Percentiles rank a stretch among this genome's conserved stretches.
Evolutionary conservation across 345 rosid genomes (phyloP).

Genomic region (Bretschneidera sinensis): DNA sequence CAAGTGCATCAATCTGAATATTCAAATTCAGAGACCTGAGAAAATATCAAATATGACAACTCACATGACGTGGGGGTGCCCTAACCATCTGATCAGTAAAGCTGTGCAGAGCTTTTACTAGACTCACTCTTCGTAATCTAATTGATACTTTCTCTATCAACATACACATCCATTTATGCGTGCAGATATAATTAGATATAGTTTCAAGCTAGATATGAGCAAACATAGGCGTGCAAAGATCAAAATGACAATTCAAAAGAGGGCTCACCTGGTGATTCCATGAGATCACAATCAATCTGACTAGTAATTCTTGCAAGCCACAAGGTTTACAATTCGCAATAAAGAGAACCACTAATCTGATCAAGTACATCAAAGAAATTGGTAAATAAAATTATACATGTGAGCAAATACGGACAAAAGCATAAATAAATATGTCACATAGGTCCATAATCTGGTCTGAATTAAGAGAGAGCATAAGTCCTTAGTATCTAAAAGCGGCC

Average conservation of each 20-base stretch:
- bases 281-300: conserved; percentile 23
- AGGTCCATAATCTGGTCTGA: too few relatives aligned
- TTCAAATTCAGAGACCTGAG: neutral
- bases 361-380: too few relatives aligned
- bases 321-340: conserved; percentile 1
- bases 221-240: neutral
- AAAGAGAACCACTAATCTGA: conserved; percentile 8
- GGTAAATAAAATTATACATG: too few relatives aligned
- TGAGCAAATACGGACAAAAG: too few relatives aligned
- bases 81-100: neutral
- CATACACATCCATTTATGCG: neutral
- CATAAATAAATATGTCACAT: too few relatives aligned
- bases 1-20: neutral
- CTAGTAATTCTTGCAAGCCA: conserved; percentile 11
- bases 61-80: too few relatives aligned
- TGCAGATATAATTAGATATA: neutral
- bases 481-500: too few relatives aligned
- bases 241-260: neutral
- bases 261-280: conserved; percentile 63
- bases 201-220: neutral
- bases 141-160: neutral
- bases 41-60: neutral
- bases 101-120: neutral
- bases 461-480: too few relatives aligned
- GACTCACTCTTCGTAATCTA: neutral